Evolutionary conservation across 495 filamentous ascomycete genomes (phyloP), one percentile per base, ranked within the genome.

Genomic region (Pyrenula massariospora): DNA sequence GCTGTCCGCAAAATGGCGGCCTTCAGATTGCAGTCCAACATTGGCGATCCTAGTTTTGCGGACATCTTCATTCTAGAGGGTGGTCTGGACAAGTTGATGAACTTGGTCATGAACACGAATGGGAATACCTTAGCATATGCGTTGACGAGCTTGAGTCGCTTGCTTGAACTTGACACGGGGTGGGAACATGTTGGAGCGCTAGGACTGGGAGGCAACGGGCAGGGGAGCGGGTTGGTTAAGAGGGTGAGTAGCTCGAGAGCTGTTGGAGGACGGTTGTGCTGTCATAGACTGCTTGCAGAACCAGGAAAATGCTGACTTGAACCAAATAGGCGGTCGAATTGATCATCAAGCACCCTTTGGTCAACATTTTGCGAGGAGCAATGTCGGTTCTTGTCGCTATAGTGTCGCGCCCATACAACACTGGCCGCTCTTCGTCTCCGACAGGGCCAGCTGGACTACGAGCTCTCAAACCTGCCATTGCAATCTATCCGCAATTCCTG

Each of bases 1-100:
- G 88, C 88, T 25, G 88, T 89, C 56, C 89, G 93, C 62, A 99
- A 99, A 75, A 96, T 96, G 89, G 93, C 93, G 12, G 94, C 91
- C 57, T 99, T 99, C 80, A 95, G 95, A 70, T 82, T 99, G 47
- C 93, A 99, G 70, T 79, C 82, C 48, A 88, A 84, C 58, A 95
- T 99, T 65, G 89, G 89, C 63, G 94, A 99, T 67, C 93, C 93
- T 2, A 89, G 90, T 52, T 97, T 99, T 66, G 94, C 93, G 49
- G 94, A 97, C 67, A 79, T 92, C 56, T 99, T 97, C 73, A 95
- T 97, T 22, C 79, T 83, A 12, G 87, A 89, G 58, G 94, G 91
- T 50, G 93, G 93, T 8, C 72, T 96, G 51, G 77, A 80, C 57
- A 84, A 89, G 58, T 73, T 99, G 58, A 82, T 89, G 24, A 84